A percentile compares a stretch with the other conserved stretches of the same genome.
Evolutionary conservation across 23 red algal species (phyloP).

Genomic region (Chondrus crispus): DNA sequence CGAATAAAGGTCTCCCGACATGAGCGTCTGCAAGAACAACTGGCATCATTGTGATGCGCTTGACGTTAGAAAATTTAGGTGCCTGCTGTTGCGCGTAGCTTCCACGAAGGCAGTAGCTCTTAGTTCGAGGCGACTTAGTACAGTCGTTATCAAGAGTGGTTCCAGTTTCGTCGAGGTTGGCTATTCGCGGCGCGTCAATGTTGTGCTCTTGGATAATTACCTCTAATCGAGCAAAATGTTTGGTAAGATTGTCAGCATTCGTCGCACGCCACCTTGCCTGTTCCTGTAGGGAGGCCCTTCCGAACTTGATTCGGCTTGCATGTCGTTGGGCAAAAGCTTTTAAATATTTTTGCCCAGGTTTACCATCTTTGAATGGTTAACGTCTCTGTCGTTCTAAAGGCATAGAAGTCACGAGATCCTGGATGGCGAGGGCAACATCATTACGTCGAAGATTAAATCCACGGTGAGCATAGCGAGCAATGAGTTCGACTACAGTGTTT

Average conservation of each 20-base stretch:
- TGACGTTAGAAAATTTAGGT: not conserved
- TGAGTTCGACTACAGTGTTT: too few species aligned
- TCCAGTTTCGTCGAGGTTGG: not conserved
- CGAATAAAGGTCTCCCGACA: not conserved
- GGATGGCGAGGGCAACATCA: not conserved
- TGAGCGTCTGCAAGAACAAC: not conserved
- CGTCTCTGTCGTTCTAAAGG: not conserved
- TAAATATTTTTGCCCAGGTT: not conserved
- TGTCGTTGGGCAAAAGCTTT: not conserved
- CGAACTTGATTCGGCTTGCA: not conserved
- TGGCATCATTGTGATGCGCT: not conserved
- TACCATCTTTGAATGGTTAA: not conserved
- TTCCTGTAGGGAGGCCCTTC: not conserved
- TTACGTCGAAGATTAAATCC: too few species aligned
- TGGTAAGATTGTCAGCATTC: not conserved
- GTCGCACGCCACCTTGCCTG: not conserved
- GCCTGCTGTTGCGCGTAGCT: too few species aligned
- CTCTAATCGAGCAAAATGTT: not conserved
- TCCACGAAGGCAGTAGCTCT: too few species aligned
- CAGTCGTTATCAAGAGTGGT: not conserved
- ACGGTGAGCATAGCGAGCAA: too few species aligned
- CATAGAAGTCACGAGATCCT: not conserved
- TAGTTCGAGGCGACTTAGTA: not conserved
- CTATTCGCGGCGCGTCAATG: not conserved
- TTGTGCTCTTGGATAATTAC: not conserved